Conservation (phyloP, 1,284 basidiomycete species). For the Sanghuangporus baumii region DNA sequence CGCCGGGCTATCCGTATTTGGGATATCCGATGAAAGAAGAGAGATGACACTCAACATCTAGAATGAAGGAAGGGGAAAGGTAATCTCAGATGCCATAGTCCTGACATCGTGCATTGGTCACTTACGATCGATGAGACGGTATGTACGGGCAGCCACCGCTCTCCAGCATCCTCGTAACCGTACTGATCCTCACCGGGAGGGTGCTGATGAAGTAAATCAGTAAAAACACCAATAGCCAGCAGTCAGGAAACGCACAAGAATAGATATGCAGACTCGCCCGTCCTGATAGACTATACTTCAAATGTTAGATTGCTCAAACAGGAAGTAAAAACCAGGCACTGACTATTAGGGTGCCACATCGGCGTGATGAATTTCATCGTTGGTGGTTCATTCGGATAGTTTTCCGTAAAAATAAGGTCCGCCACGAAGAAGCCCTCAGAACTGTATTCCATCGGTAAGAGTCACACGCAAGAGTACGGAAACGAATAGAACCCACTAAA, state of each 20-base stretch:
- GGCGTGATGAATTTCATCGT: slow-evolving; percentile 94
- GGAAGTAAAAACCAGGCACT: slow-evolving; percentile 25
- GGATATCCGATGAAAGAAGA: slow-evolving; percentile 86
- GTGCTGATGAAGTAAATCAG: slow-evolving; percentile 49
- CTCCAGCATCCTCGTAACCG: slow-evolving; percentile 96
- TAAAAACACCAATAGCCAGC: not conserved
- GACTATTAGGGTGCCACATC: slow-evolving; percentile 99
- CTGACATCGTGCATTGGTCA: slow-evolving; percentile 20
- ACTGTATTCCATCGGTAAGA: slow-evolving; percentile 35
- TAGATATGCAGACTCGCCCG: slow-evolving; percentile 93
- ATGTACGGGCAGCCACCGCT: slow-evolving; percentile 97
- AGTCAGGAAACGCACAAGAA: slow-evolving; percentile 58
- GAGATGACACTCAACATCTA: slow-evolving; percentile 97
- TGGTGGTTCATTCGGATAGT: slow-evolving; percentile 89
- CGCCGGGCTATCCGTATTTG: slow-evolving; percentile 92
- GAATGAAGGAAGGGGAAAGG: not conserved
- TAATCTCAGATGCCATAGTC: not conserved
- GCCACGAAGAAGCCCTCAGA: slow-evolving; percentile 94
- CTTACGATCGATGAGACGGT: slow-evolving; percentile 95
- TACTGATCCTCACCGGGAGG: slow-evolving; percentile 96
- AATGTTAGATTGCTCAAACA: not conserved
- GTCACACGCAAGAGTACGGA: slow-evolving; percentile 1
- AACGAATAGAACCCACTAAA: slow-evolving; percentile 59
- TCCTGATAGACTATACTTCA: slow-evolving; percentile 72
- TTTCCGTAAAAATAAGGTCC: slow-evolving; percentile 79